Evolutionary conservation across 345 rosid genomes (phyloP).

Genomic region (Eutrema heterophyllum): DNA sequence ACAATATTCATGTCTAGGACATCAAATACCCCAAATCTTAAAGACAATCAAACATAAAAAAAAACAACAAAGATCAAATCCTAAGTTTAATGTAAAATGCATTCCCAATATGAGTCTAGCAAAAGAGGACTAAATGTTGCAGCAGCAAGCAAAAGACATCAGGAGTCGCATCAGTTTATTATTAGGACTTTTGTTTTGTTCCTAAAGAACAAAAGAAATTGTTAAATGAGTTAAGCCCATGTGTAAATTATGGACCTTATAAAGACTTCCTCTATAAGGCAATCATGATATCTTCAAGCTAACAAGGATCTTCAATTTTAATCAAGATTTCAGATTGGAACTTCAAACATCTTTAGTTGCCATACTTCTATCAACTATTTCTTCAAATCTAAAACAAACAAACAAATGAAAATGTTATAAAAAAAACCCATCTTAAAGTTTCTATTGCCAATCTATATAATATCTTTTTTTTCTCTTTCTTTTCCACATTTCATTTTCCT

Average conservation of each 20-base stretch:
- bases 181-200: slow-evolving; percentile 11
- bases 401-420: no score
- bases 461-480: background rate
- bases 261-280: slow-evolving; percentile 11
- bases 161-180: background rate
- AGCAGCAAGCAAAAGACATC: background rate
- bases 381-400: background rate
- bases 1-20: background rate
- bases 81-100: background rate
- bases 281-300: slow-evolving; percentile 2
- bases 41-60: no score
- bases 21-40: background rate
- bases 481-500: background rate
- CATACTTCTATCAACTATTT: no score
- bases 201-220: slow-evolving; percentile 16
- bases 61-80: background rate
- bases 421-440: background rate
- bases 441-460: background rate
- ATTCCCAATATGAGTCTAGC: background rate
- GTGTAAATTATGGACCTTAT: slow-evolving; percentile 21
- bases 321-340: background rate
- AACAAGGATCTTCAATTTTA: background rate
- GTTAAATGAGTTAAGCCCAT: slow-evolving; percentile 10
- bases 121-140: background rate
- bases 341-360: background rate